phyloP scores from a whole-genome alignment of 2,329 filamentous ascomycete genomes.

The Clonostachys sp. region DNA sequence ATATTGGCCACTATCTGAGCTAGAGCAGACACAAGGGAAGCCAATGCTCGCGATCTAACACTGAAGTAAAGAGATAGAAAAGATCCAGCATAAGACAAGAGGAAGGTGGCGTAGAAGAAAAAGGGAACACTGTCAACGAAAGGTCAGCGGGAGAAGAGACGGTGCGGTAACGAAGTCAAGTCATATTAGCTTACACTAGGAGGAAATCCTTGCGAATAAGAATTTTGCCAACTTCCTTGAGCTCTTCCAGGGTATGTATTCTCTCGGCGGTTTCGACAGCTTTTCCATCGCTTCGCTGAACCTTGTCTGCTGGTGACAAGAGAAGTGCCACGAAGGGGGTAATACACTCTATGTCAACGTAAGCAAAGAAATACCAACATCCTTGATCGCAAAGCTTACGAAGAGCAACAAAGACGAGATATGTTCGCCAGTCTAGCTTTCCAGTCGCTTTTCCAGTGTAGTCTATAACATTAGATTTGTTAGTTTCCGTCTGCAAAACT shows the following conservation, averaged over 20 bases:
- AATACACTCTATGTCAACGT: background rate
- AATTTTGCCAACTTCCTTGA: background rate
- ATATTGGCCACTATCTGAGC: constrained; percentile 11
- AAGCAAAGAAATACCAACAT: background rate
- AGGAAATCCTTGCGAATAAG: constrained; percentile 5
- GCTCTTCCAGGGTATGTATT: background rate
- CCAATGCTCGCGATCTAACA: constrained; percentile 64
- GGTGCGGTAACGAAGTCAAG: background rate
- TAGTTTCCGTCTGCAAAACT: background rate
- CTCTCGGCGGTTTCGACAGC: constrained; percentile 4
- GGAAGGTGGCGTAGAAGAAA: background rate
- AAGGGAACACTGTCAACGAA: background rate
- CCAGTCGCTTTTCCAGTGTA: constrained; percentile 29
- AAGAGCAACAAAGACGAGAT: constrained; percentile 18
- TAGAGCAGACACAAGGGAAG: constrained; percentile 56
- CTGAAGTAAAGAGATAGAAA: constrained; percentile 55
- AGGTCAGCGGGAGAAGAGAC: background rate
- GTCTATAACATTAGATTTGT: background rate
- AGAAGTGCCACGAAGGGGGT: constrained; percentile 14
- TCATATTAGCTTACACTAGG: constrained; percentile 1
- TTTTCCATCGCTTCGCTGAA: constrained; percentile 15
- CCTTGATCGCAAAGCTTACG: constrained; percentile 9
- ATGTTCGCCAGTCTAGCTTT: constrained; percentile 33
- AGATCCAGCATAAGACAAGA: background rate
- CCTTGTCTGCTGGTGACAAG: constrained; percentile 18